Conservation (phyloP, 106 monocot genomes). For the Acorus calamus region DNA sequence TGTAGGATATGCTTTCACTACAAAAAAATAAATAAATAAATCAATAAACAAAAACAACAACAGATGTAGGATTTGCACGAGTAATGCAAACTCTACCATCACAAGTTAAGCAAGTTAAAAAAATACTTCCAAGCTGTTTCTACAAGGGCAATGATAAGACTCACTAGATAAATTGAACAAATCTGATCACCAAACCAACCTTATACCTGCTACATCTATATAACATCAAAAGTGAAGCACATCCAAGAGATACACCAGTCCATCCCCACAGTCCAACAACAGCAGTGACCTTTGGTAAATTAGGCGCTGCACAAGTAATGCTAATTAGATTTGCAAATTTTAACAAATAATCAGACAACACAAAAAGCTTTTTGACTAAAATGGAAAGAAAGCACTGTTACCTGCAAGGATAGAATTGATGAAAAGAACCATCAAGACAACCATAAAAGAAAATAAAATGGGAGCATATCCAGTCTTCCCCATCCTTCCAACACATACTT, state of each 20-base stretch:
- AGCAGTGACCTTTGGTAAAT: conserved; percentile 74
- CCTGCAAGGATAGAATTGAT: conserved; percentile 70
- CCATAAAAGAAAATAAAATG: conserved; percentile 36
- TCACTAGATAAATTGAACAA: neutral
- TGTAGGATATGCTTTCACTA: no score
- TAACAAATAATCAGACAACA: conserved; percentile 1
- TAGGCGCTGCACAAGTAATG: conserved; percentile 37
- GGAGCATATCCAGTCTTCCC: conserved; percentile 69
- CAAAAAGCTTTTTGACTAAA: neutral
- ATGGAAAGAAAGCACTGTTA: conserved; percentile 17
- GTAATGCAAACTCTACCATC: no score
- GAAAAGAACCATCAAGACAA: conserved; percentile 58
- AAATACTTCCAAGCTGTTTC: no score
- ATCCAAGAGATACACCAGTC: conserved; percentile 59
- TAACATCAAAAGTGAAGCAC: conserved; percentile 62
- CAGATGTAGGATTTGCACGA: no score
- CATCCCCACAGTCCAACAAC: conserved; percentile 77
- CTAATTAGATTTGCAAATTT: conserved; percentile 5
- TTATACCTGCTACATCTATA: conserved; percentile 82
- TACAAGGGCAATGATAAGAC: neutral
- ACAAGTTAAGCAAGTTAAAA: no score
- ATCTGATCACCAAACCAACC: no score
- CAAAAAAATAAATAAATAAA: no score
- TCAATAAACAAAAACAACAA: no score
- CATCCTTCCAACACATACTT: conserved; percentile 35